A percentile compares a stretch with the other conserved stretches of the same genome.
Conservation (phyloP, 106 monocot genomes). For the Gastrodia elata region DNA sequence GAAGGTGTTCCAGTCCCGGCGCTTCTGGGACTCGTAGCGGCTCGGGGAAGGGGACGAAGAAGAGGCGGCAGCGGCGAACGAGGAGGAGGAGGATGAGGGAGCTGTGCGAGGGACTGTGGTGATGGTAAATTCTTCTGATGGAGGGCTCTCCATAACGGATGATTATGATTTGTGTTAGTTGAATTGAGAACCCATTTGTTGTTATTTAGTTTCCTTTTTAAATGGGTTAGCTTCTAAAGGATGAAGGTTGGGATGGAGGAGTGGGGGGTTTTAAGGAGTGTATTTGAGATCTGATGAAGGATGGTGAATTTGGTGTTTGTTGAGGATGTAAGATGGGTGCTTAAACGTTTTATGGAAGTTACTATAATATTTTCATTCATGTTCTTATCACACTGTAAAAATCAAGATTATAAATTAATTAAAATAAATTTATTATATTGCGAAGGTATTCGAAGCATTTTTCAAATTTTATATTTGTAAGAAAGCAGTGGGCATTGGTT, state of each 20-base stretch:
- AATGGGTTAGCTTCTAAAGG: too few species aligned
- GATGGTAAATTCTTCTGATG: slow-evolving; percentile 1
- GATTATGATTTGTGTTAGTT: too few species aligned
- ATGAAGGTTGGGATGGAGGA: neutral
- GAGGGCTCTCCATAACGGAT: slow-evolving; percentile 12
- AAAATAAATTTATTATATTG: too few species aligned
- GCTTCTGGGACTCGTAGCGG: slow-evolving; percentile 61
- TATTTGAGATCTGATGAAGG: neutral
- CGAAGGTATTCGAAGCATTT: too few species aligned
- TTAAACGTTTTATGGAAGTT: too few species aligned
- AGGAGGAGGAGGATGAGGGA: slow-evolving; percentile 9
- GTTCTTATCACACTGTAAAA: too few species aligned
- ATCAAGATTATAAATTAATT: too few species aligned
- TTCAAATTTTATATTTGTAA: too few species aligned
- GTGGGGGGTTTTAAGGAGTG: neutral
- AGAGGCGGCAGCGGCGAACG: slow-evolving; percentile 14
- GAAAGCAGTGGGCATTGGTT: too few species aligned
- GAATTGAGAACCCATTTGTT: too few species aligned
- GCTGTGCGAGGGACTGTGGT: slow-evolving; percentile 1
- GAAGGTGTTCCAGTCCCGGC: slow-evolving; percentile 73
- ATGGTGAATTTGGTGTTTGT: neutral
- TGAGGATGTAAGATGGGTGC: neutral
- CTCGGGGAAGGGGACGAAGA: slow-evolving; percentile 21
- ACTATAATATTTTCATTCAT: too few species aligned
- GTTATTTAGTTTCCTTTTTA: too few species aligned